These are phyloP conservation scores for Diutina siamensis DNA, from an alignment of 1,139 yeast genomes.

Conservation along the genomic window DNA sequence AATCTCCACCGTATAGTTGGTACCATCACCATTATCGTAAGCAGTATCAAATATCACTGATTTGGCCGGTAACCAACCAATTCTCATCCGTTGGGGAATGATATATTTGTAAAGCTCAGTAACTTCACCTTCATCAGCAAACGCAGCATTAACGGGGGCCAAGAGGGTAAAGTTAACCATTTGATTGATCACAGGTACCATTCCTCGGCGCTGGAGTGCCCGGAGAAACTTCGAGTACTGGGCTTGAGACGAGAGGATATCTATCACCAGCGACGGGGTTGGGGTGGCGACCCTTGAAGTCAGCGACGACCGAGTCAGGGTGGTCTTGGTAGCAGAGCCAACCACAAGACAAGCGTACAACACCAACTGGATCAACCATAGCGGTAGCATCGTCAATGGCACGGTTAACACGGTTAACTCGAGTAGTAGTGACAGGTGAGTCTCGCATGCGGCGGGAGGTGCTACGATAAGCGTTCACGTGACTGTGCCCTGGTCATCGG, in stretches of 20 bases:
- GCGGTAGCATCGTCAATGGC: too few species aligned
- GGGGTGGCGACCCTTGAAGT: conserved; percentile 8
- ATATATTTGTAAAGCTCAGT: conserved; percentile 15
- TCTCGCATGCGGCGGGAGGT: too few species aligned
- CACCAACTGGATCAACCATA: background rate
- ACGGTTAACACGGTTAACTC: too few species aligned
- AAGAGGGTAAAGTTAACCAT: conserved; percentile 60
- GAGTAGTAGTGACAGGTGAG: background rate
- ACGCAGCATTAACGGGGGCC: conserved; percentile 86
- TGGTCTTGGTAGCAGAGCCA: conserved; percentile 7
- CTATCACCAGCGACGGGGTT: conserved; percentile 50
- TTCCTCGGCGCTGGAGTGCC: conserved; percentile 52
- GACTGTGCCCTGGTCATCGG: too few species aligned
- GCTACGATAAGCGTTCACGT: too few species aligned
- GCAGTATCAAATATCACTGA: conserved; percentile 23
- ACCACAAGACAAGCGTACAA: background rate
- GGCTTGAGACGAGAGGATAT: conserved; percentile 60
- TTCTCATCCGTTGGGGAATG: conserved; percentile 23
- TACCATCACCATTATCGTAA: conserved; percentile 11
- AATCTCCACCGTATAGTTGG: conserved; percentile 18
- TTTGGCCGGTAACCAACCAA: conserved; percentile 20
- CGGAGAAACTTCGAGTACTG: conserved; percentile 64
- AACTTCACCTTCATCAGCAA: conserved; percentile 18
- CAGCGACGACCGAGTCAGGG: conserved; percentile 6
- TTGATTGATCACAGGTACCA: conserved; percentile 57